These are phyloP conservation scores for Reticulascus tulasneorum DNA, from an alignment of 2,329 filamentous ascomycete genomes.

Conservation along the genomic window DNA sequence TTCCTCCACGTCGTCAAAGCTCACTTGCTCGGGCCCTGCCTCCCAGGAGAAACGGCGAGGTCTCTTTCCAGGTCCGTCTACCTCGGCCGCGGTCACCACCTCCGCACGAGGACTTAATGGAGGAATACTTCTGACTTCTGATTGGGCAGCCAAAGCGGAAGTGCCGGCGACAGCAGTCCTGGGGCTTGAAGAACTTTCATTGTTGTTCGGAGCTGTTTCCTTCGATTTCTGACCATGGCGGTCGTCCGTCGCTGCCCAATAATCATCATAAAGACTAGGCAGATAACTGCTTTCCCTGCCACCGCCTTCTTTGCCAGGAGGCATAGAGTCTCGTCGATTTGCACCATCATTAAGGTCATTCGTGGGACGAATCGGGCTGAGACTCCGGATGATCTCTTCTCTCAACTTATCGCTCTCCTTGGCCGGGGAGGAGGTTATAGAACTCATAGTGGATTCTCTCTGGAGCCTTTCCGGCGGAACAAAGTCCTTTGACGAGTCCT, in stretches of 20 bases:
- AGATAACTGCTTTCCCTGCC: constrained; percentile 58
- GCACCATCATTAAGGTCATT: constrained; percentile 8
- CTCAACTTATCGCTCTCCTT: constrained; percentile 68
- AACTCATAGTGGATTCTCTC: constrained; percentile 43
- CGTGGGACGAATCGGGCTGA: constrained; percentile 46
- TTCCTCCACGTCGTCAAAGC: too few species aligned
- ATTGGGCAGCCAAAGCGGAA: too few species aligned
- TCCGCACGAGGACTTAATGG: constrained; percentile 15
- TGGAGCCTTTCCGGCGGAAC: constrained; percentile 30
- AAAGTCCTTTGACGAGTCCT: constrained; percentile 26
- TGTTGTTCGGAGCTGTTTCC: too few species aligned
- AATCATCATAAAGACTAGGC: constrained; percentile 63
- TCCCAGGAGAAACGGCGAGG: constrained; percentile 42
- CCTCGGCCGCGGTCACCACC: neutral
- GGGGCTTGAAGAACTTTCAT: constrained; percentile 1
- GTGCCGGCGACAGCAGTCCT: too few species aligned
- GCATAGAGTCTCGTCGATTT: neutral
- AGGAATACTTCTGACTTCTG: too few species aligned
- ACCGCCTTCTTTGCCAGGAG: constrained; percentile 3
- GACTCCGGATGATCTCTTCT: constrained; percentile 70
- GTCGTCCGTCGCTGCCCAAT: constrained; percentile 53
- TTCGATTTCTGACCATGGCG: neutral
- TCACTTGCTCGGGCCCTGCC: constrained; percentile 20
- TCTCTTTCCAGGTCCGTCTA: constrained; percentile 2
- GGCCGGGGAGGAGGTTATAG: constrained; percentile 48